Evolutionary conservation across 768 basidiomycete species (phyloP).

Genomic region (Amanita thiersii): DNA sequence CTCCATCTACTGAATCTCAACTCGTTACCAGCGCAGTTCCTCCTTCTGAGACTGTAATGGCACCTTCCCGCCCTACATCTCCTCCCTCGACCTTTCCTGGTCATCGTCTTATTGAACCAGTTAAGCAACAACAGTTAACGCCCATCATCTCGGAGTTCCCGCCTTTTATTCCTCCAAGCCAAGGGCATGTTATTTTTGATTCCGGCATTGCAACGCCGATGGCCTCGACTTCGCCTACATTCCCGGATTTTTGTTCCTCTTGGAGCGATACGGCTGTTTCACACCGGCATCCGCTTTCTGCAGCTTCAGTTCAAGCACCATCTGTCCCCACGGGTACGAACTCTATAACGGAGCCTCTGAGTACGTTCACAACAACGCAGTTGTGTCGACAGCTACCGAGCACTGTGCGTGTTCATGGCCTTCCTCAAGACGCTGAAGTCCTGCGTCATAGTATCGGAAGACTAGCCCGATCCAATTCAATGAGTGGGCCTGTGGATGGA

Average conservation of each 20-base stretch:
- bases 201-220: conserved; percentile 11
- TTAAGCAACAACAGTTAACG: conserved; percentile 16
- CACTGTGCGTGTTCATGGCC: background rate
- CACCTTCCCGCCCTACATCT: conserved; percentile 20
- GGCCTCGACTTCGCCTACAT: conserved; percentile 15
- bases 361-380: conserved; percentile 11
- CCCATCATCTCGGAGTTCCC: conserved; percentile 15
- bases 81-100: conserved; percentile 24
- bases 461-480: conserved; percentile 51
- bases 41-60: background rate
- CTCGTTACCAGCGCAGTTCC: background rate
- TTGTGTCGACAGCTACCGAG: conserved; percentile 9
- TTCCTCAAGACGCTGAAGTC: conserved; percentile 8
- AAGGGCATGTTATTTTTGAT: conserved; percentile 14
- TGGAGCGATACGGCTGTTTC: conserved; percentile 33
- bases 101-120: conserved; percentile 19
- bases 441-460: conserved; percentile 37
- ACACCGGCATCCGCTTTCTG: conserved; percentile 32
- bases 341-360: conserved; percentile 14
- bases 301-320: conserved; percentile 23
- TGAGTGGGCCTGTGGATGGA: conserved; percentile 35
- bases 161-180: conserved; percentile 15
- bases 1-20: too few species aligned
- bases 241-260: conserved; percentile 23
- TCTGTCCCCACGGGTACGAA: background rate